Evolutionary conservation across 176 grass and related monocot genomes (phyloP).

Genomic region (Cymbopogon citratus): DNA sequence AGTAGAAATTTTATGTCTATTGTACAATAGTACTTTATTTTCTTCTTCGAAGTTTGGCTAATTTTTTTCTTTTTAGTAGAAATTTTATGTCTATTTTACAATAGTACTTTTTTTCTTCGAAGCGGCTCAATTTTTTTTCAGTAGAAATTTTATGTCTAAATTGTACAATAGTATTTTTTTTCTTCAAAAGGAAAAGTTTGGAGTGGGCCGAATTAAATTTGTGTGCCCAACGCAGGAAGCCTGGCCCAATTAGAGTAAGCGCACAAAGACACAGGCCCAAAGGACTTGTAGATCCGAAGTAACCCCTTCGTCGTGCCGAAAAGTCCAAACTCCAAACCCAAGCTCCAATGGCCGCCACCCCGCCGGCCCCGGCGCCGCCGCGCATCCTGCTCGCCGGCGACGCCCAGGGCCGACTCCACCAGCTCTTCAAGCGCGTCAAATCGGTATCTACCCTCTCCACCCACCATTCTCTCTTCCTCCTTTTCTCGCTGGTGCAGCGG

Average conservation of each 20-base stretch:
- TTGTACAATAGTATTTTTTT: too few species aligned
- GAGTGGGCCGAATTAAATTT: not conserved
- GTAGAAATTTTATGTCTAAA: too few species aligned
- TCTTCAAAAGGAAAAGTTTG: not conserved
- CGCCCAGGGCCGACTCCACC: constrained; percentile 55
- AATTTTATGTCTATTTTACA: too few species aligned
- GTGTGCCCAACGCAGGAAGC: not conserved
- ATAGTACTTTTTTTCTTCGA: too few species aligned
- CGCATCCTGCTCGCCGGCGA: constrained; percentile 88
- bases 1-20: too few species aligned
- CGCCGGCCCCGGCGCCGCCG: constrained; percentile 38
- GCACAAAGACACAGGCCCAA: not conserved
- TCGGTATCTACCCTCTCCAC: constrained; percentile 23
- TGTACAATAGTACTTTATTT: too few species aligned
- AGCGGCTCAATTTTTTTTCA: too few species aligned
- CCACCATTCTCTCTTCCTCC: not conserved
- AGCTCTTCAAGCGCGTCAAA: constrained; percentile 87
- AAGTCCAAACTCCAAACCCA: not conserved
- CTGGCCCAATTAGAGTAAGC: not conserved
- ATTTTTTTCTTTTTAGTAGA: too few species aligned
- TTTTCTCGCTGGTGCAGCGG: not conserved
- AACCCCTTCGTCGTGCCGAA: not conserved
- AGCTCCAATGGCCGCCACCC: constrained; percentile 38
- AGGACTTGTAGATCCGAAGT: constrained; percentile 2
- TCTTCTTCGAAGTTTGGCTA: too few species aligned